Conservation (phyloP, 2,329 filamentous ascomycete species). For the Zymoseptoria brevis region DNA sequence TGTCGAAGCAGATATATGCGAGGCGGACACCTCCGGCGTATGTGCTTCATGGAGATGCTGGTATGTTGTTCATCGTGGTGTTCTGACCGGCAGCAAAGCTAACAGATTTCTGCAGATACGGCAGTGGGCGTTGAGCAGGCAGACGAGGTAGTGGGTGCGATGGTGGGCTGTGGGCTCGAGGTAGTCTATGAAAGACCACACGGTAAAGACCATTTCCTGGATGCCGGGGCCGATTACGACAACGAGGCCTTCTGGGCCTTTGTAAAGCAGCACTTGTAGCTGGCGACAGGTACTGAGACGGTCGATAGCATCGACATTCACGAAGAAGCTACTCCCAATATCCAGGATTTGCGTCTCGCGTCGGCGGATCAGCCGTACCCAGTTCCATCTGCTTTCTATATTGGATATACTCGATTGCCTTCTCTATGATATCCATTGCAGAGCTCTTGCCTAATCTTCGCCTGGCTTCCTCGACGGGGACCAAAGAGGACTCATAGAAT, state of each 20-base stretch:
- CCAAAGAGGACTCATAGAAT: constrained; percentile 36
- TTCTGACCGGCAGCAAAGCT: constrained; percentile 6
- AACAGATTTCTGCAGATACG: constrained; percentile 6
- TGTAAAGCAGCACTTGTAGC: constrained; percentile 22
- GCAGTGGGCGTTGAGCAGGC: constrained; percentile 25
- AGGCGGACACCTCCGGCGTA: constrained; percentile 21
- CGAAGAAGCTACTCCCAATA: neutral
- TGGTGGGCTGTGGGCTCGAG: constrained; percentile 20
- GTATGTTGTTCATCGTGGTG: constrained; percentile 4
- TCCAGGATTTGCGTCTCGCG: neutral
- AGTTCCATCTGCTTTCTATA: constrained; percentile 29
- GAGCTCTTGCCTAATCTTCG: constrained; percentile 33
- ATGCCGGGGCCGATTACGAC: constrained; percentile 17
- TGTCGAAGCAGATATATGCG: constrained; percentile 21
- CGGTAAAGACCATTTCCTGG: constrained; percentile 24
- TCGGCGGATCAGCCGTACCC: neutral
- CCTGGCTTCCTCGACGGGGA: constrained; percentile 38
- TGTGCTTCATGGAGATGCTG: constrained; percentile 24
- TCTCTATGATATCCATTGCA: constrained; percentile 40
- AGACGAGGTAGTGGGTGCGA: constrained; percentile 26
- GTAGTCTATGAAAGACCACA: constrained; percentile 22
- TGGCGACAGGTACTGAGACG: neutral
- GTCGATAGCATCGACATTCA: neutral
- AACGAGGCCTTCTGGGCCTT: constrained; percentile 24
- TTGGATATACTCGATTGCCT: constrained; percentile 39